Percentiles rank a stretch among this genome's conserved stretches.
These are phyloP conservation scores for Stagonosporopsis vannaccii DNA, from an alignment of 2,329 filamentous ascomycete genomes.

Conservation along the genomic window DNA sequence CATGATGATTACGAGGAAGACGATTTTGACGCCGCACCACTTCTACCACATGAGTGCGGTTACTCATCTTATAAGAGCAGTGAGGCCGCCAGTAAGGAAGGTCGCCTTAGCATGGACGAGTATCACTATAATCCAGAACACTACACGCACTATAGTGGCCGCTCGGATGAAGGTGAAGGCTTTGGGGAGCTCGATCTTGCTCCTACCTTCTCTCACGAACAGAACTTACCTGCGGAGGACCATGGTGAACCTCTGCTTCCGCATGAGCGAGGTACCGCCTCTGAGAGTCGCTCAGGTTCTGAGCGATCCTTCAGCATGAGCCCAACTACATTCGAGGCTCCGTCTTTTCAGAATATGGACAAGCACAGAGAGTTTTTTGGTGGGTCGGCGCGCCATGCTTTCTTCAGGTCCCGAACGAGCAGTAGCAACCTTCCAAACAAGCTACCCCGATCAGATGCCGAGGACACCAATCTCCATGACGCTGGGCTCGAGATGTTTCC, in stretches of 20 bases:
- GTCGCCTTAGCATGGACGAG: slow-evolving; percentile 21
- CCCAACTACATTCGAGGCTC: slow-evolving; percentile 7
- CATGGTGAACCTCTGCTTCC: slow-evolving; percentile 30
- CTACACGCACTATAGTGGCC: slow-evolving; percentile 16
- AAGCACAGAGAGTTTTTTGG: slow-evolving; percentile 19
- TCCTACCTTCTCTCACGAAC: slow-evolving; percentile 21
- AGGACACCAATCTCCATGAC: slow-evolving; percentile 39
- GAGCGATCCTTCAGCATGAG: slow-evolving; percentile 22
- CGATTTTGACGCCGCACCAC: slow-evolving; percentile 39
- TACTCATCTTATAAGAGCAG: slow-evolving; percentile 24
- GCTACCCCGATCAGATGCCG: slow-evolving; percentile 38
- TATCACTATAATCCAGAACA: slow-evolving; percentile 20
- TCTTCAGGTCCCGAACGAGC: slow-evolving; percentile 31
- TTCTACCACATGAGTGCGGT: slow-evolving; percentile 49
- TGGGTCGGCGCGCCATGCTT: slow-evolving; percentile 13
- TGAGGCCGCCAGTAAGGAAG: slow-evolving; percentile 22
- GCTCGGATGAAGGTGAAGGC: slow-evolving; percentile 10
- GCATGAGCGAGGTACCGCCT: slow-evolving; percentile 28
- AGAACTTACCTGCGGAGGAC: slow-evolving; percentile 6
- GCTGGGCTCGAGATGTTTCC: slow-evolving; percentile 41
- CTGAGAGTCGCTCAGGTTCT: slow-evolving; percentile 23
- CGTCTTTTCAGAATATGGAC: slow-evolving; percentile 23
- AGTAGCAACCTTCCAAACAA: slow-evolving; percentile 38
- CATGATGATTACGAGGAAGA: slow-evolving; percentile 25
- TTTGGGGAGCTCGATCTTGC: slow-evolving; percentile 10